A percentile compares a stretch with the other conserved stretches of the same genome.
phyloP scores from a whole-genome alignment of 495 filamentous ascomycete genomes.

The Pyronema domesticum region DNA sequence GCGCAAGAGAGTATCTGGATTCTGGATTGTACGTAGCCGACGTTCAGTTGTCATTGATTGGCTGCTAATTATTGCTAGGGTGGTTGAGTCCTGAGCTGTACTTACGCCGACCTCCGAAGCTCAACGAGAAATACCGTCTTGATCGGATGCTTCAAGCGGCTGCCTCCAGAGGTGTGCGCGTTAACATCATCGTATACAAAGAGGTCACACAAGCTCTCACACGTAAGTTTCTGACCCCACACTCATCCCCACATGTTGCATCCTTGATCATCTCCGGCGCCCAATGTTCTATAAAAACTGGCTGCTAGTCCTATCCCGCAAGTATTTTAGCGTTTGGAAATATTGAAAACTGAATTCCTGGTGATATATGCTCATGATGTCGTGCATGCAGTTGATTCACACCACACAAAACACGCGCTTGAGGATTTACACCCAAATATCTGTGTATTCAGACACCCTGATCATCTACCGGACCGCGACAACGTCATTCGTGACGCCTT shows the following conservation, averaged over 20 bases:
- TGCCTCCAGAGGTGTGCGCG: slow-evolving; percentile 67
- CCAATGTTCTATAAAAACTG: neutral
- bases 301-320: slow-evolving; percentile 24
- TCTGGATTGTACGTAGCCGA: slow-evolving; percentile 47
- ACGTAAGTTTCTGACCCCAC: slow-evolving; percentile 37
- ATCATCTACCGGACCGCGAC: slow-evolving; percentile 62
- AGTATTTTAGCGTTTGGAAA: slow-evolving; percentile 30
- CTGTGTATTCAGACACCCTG: slow-evolving; percentile 77
- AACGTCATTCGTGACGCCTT: slow-evolving; percentile 27
- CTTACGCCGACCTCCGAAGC: slow-evolving; percentile 64
- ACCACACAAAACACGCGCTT: slow-evolving; percentile 70
- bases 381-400: slow-evolving; percentile 46
- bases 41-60: neutral
- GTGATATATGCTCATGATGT: slow-evolving; percentile 26
- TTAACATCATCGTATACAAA: slow-evolving; percentile 92
- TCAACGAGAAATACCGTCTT: slow-evolving; percentile 69
- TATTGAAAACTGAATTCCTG: slow-evolving; percentile 25
- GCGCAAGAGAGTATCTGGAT: slow-evolving; percentile 81
- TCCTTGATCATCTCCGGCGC: slow-evolving; percentile 4
- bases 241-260: slow-evolving; percentile 5
- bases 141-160: slow-evolving; percentile 79
- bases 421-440: slow-evolving; percentile 75
- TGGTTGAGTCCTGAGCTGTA: slow-evolving; percentile 86
- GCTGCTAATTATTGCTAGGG: slow-evolving; percentile 30
- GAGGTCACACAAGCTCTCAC: slow-evolving; percentile 77